A percentile compares a stretch with the other conserved stretches of the same genome.
These are phyloP conservation scores for Lepidium didymum DNA, from an alignment of 345 rosid species.

Conservation along the genomic window DNA sequence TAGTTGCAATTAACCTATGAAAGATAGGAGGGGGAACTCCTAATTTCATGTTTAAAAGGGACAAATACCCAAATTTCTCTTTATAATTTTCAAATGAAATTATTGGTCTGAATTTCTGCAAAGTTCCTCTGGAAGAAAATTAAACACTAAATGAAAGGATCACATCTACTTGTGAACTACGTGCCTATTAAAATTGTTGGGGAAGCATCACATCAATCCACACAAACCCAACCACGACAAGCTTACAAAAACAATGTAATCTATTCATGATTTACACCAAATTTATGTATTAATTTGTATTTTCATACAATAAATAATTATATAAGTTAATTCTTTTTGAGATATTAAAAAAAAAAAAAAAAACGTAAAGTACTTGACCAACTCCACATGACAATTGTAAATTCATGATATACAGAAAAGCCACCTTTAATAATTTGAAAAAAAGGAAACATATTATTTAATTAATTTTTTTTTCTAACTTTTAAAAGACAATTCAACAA, in stretches of 20 bases:
- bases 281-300: neutral
- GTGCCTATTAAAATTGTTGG: constrained; percentile 2
- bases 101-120: constrained; percentile 5
- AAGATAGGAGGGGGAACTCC: no score
- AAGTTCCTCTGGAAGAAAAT: neutral
- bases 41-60: no score
- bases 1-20: no score
- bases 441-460: neutral
- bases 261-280: neutral
- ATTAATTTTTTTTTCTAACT: neutral
- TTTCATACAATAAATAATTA: no score
- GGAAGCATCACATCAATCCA: constrained; percentile 21
- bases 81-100: neutral
- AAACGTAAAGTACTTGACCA: constrained; percentile 12
- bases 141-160: neutral
- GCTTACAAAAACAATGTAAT: neutral
- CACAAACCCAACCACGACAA: constrained; percentile 18
- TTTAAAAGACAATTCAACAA: neutral
- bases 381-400: constrained; percentile 9
- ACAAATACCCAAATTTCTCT: no score
- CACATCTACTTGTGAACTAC: no score
- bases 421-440: neutral
- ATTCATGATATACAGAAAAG: constrained; percentile 5
- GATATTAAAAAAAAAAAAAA: neutral
- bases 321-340: neutral